Evolutionary conservation across 2,329 filamentous ascomycete genomes (phyloP).

Genomic region (Exophiala mesophila): DNA sequence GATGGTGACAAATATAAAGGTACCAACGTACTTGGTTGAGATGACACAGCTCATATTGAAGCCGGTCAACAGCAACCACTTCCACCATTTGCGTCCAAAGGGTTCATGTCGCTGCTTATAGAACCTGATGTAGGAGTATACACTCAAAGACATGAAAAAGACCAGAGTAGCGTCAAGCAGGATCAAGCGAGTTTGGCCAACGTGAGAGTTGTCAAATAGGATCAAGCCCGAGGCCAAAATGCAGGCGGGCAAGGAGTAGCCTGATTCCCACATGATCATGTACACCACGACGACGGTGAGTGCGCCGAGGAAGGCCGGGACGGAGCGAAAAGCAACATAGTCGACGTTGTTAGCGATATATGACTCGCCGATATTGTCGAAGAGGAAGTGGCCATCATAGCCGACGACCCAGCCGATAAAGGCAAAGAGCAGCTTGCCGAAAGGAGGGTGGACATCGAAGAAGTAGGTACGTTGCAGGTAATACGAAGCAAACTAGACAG

Average conservation of each 20-base stretch:
- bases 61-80: constrained; percentile 93
- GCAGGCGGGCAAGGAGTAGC: constrained; percentile 90
- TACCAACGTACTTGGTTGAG: constrained; percentile 94
- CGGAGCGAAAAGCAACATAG: constrained; percentile 89
- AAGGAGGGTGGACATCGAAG: constrained; percentile 98
- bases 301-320: constrained; percentile 87
- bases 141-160: constrained; percentile 90
- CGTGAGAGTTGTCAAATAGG: constrained; percentile 95
- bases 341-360: constrained; percentile 97
- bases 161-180: constrained; percentile 91
- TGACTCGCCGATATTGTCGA: constrained; percentile 98
- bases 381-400: constrained; percentile 94
- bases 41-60: constrained; percentile 96
- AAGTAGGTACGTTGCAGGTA: constrained; percentile 98
- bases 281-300: constrained; percentile 92
- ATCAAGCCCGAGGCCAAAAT: constrained; percentile 79
- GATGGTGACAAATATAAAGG: constrained; percentile 95
- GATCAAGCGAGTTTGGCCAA: constrained; percentile 92
- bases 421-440: constrained; percentile 96
- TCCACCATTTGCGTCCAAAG: constrained; percentile 98
- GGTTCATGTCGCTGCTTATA: constrained; percentile 89
- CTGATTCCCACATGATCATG: constrained; percentile 99
- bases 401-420: constrained; percentile 96
- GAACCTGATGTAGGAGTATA: constrained; percentile 93
- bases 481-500: constrained; percentile 55